These are phyloP conservation scores for Caloboletus firmus DNA, from an alignment of 1,284 basidiomycete genomes.

Conservation along the genomic window DNA sequence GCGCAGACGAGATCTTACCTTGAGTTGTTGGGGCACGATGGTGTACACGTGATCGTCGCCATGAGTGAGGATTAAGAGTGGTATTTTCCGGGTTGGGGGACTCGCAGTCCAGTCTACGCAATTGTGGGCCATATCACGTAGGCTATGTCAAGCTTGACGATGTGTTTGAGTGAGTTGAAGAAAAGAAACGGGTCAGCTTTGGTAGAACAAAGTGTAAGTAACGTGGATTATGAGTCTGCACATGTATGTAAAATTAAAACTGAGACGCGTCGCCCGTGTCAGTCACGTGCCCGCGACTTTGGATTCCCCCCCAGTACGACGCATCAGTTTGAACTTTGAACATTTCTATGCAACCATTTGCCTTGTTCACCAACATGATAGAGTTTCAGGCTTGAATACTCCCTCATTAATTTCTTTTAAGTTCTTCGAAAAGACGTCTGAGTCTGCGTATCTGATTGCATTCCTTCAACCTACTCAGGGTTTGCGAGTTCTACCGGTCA, in stretches of 20 bases:
- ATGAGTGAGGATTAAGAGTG: conserved; percentile 21
- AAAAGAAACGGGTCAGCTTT: background rate
- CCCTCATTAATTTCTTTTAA: background rate
- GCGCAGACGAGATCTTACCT: conserved; percentile 3
- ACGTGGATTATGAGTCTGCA: background rate
- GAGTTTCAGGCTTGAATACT: background rate
- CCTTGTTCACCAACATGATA: background rate
- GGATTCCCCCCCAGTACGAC: too few relatives aligned
- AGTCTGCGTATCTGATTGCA: background rate
- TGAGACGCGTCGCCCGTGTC: conserved; percentile 8
- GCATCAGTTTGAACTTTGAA: too few relatives aligned
- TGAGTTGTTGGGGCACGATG: conserved; percentile 20
- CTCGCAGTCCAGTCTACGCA: conserved; percentile 26
- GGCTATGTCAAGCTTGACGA: background rate
- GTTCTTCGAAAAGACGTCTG: background rate
- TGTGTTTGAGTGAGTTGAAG: background rate
- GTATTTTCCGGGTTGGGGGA: conserved; percentile 24
- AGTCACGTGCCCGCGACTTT: conserved; percentile 13
- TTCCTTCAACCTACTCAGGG: background rate
- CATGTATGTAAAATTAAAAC: background rate
- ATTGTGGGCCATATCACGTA: conserved; percentile 21
- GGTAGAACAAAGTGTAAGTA: background rate
- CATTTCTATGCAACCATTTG: too few relatives aligned
- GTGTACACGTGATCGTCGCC: conserved; percentile 24
- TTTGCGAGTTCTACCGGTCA: background rate